phyloP scores from a whole-genome alignment of 352 stramenopile genomes.

The Phytopythium kandeliae region DNA sequence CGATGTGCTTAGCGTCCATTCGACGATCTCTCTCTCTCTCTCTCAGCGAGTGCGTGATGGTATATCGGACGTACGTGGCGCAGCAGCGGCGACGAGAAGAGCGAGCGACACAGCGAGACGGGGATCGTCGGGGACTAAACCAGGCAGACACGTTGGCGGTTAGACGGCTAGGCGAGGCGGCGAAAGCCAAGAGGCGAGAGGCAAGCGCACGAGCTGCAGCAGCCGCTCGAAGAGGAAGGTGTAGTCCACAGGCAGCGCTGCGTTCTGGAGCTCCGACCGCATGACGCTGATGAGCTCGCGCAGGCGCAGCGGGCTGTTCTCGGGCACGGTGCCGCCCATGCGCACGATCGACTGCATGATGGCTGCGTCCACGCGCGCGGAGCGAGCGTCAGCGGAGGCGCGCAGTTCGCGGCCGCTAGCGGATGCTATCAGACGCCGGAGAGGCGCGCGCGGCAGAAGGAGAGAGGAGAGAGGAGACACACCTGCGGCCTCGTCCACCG shows the following conservation, averaged over 20 bases:
- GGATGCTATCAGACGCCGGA: neutral
- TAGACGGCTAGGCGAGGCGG: no score
- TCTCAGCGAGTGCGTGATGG: neutral
- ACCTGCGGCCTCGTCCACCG: slow-evolving; percentile 35
- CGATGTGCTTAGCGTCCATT: neutral
- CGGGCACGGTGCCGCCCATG: slow-evolving; percentile 34
- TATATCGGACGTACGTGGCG: slow-evolving; percentile 33
- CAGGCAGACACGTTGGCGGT: no score
- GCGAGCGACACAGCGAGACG: slow-evolving; percentile 12
- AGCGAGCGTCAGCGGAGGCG: neutral
- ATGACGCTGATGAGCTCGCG: slow-evolving; percentile 46
- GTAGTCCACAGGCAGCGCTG: slow-evolving; percentile 26
- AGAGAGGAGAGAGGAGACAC: slow-evolving; percentile 5
- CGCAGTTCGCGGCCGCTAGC: neutral
- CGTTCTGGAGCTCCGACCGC: slow-evolving; percentile 32
- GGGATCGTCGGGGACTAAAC: slow-evolving; percentile 29
- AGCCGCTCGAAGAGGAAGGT: slow-evolving; percentile 65
- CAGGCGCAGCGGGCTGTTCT: slow-evolving; percentile 43
- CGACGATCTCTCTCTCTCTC: no score
- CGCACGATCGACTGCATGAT: slow-evolving; percentile 37
- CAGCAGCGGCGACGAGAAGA: slow-evolving; percentile 62
- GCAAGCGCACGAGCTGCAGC: slow-evolving; percentile 37
- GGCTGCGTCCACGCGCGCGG: slow-evolving; percentile 8
- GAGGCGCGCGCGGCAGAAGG: neutral
- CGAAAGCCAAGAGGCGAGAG: neutral